Evolutionary conservation across 768 basidiomycete species (phyloP).

Genomic region (Daedalea quercina): DNA sequence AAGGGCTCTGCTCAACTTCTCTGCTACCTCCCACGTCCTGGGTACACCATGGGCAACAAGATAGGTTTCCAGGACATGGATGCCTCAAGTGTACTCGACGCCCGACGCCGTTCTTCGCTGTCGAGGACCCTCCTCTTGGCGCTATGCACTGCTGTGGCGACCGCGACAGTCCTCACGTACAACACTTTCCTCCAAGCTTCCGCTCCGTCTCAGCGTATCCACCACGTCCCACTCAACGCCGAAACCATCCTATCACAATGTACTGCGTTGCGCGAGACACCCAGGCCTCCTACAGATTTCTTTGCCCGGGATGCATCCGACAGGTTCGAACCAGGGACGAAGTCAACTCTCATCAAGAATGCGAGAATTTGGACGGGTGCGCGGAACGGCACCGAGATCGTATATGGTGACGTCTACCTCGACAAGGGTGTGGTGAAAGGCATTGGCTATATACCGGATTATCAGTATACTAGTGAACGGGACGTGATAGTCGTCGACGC

Average conservation of each 20-base stretch:
- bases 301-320: slow-evolving; percentile 39
- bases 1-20: not conserved
- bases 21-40: not conserved
- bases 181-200: not conserved
- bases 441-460: slow-evolving; percentile 45
- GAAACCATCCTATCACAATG: slow-evolving; percentile 25
- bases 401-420: slow-evolving; percentile 60
- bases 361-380: slow-evolving; percentile 62
- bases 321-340: slow-evolving; percentile 59
- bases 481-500: slow-evolving; percentile 54
- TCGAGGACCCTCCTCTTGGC: not conserved
- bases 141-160: slow-evolving; percentile 1
- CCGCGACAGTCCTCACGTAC: not conserved
- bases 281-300: slow-evolving; percentile 27
- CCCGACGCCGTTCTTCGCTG: not conserved
- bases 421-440: slow-evolving; percentile 58
- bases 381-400: slow-evolving; percentile 44
- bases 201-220: not conserved
- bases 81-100: not conserved
- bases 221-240: slow-evolving; percentile 19
- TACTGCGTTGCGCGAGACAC: slow-evolving; percentile 19
- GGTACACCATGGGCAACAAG: not conserved
- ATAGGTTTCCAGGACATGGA: not conserved
- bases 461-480: slow-evolving; percentile 24
- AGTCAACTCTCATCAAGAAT: slow-evolving; percentile 63